Conservation (phyloP, 176 grass and related monocot genomes). For the Oryza meridionalis region DNA sequence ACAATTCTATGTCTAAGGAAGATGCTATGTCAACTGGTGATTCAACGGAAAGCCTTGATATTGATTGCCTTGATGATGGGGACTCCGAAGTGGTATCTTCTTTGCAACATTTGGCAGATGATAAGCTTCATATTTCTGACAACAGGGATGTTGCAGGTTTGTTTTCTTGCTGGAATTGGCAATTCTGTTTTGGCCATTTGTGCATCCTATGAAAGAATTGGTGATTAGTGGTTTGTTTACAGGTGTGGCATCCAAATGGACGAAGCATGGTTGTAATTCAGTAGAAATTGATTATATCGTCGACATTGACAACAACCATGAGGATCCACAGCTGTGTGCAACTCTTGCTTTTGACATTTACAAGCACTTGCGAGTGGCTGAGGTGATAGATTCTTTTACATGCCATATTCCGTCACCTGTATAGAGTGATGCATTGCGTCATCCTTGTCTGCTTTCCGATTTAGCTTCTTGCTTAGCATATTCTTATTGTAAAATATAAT, state of each 20-base stretch:
- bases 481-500: slow-evolving; percentile 9
- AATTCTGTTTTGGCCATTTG: background rate
- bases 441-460: background rate
- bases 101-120: slow-evolving; percentile 51
- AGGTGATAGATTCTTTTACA: slow-evolving; percentile 59
- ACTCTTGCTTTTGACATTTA: slow-evolving; percentile 77
- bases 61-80: slow-evolving; percentile 59
- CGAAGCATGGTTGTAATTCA: slow-evolving; percentile 33
- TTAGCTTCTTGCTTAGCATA: slow-evolving; percentile 17
- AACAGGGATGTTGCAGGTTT: slow-evolving; percentile 53
- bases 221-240: slow-evolving; percentile 20
- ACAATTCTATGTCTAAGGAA: slow-evolving; percentile 47
- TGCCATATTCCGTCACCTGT: background rate
- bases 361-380: slow-evolving; percentile 68
- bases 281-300: slow-evolving; percentile 44
- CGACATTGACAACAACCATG: slow-evolving; percentile 48
- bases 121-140: slow-evolving; percentile 66
- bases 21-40: slow-evolving; percentile 69
- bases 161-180: slow-evolving; percentile 23
- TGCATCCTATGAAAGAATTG: slow-evolving; percentile 20
- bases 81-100: slow-evolving; percentile 54
- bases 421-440: background rate
- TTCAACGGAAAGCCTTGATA: slow-evolving; percentile 68
- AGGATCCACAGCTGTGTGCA: slow-evolving; percentile 62
- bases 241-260: slow-evolving; percentile 50